These are phyloP conservation scores for Arabidopsis thaliana DNA, from an alignment of 345 rosid species.

Conservation along the genomic window DNA sequence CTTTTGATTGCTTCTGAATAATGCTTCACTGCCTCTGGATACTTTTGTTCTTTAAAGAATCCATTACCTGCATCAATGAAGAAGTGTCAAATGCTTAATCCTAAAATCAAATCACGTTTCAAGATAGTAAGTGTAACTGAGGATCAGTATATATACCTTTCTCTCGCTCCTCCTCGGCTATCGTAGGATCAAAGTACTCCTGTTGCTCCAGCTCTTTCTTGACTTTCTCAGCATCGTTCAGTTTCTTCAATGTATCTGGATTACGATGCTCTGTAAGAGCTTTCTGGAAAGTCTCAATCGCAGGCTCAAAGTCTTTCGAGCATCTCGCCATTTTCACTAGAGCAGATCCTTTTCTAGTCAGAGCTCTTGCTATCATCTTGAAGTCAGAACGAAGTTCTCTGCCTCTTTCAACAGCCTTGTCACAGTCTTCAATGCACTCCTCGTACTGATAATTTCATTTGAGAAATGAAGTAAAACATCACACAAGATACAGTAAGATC, in stretches of 20 bases:
- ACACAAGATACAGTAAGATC: not conserved
- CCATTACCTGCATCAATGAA: conserved; percentile 65
- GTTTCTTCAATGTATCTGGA: conserved; percentile 91
- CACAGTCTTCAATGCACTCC: conserved; percentile 88
- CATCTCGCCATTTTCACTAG: conserved; percentile 73
- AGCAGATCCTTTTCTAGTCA: conserved; percentile 94
- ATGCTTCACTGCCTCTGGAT: conserved; percentile 92
- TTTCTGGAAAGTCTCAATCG: conserved; percentile 93
- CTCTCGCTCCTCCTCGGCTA: conserved; percentile 97
- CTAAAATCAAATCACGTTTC: too few species aligned
- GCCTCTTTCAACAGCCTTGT: conserved; percentile 97
- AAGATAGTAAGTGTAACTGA: not conserved
- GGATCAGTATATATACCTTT: conserved; percentile 58
- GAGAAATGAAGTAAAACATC: not conserved
- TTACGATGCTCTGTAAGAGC: conserved; percentile 99
- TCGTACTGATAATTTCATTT: conserved; percentile 54
- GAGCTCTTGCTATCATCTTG: conserved; percentile 93
- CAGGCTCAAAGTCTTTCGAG: conserved; percentile 79
- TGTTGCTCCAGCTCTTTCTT: conserved; percentile 92
- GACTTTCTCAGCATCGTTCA: conserved; percentile 90
- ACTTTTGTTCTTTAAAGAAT: conserved; percentile 83
- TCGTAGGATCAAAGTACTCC: conserved; percentile 85
- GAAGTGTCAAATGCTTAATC: not conserved
- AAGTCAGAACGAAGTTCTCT: conserved; percentile 95
- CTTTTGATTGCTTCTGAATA: conserved; percentile 87